Evolutionary conservation across 2,329 filamentous ascomycete genomes (phyloP), one percentile per base, ranked within the genome.

Genomic region (Phaeosphaeria sp.): DNA sequence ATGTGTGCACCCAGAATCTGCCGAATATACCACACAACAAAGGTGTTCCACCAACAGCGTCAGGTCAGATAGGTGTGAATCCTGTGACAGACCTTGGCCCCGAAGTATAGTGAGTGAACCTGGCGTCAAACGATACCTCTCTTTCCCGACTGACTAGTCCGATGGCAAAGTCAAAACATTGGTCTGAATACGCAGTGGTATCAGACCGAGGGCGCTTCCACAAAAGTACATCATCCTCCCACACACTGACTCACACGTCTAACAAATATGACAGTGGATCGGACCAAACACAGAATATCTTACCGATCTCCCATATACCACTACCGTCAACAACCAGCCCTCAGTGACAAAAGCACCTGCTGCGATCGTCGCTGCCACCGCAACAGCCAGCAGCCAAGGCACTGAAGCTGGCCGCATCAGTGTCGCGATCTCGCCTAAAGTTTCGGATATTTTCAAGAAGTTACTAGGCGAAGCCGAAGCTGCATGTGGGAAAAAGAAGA

Each of bases 11-110:
- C 21, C 45, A 47, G 25, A 18, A 50, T 24, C 11, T 22, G 11
- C 30, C 30, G 17, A 22, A 22, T 11, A 11, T 24, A 50, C 30
- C 20, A 6, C 39, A 50, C 5, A 33, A 2, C 20, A 47, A 39
- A 24, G 51, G 43, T 17, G 25, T 53, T 17, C 22, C 27, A 15
- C 51, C 51, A 24, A 54, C 51, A 3, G 44, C 20, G n/a, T 42
- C 51, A 20, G 51, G 51, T 21, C 51, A 54, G 27, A 54, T 54
- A 48, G 51, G 51, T 15, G 51, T 54, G 11, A 54, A 54, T 48
- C 51, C 51, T 40, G 51, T 54, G 20, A 54, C 51, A 15, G 44
- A 54, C n/a, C 36, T 49, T 24, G 21, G 21, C 3, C 21, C 51
- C 17, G 44, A 40, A 42, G 22, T 15, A 20, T 54, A 47, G 51